These are phyloP conservation scores for Ganoderma sinense DNA, from an alignment of 1,284 basidiomycete genomes.

Conservation along the genomic window DNA sequence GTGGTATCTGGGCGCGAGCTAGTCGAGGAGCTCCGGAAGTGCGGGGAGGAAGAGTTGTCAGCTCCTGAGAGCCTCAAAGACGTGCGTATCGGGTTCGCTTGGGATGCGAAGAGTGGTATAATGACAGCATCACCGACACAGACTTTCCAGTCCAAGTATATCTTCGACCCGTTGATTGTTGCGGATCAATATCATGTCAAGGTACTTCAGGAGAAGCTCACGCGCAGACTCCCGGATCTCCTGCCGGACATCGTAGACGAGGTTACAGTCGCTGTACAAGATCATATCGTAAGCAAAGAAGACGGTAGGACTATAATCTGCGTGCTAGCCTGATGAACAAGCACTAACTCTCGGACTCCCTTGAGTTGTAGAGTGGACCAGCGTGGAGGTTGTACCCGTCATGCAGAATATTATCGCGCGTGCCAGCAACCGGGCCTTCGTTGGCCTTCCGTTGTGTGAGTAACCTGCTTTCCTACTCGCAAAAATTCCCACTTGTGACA, in stretches of 20 bases:
- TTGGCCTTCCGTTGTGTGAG: slow-evolving; percentile 49
- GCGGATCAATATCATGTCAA: slow-evolving; percentile 37
- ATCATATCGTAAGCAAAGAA: slow-evolving; percentile 21
- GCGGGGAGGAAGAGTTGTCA: background rate
- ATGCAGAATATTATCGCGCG: slow-evolving; percentile 20
- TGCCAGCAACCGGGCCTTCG: slow-evolving; percentile 53
- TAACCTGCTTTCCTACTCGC: slow-evolving; percentile 3
- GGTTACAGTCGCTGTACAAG: slow-evolving; percentile 30
- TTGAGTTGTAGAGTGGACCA: slow-evolving; percentile 13
- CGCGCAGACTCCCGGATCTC: slow-evolving; percentile 28
- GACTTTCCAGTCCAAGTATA: slow-evolving; percentile 25
- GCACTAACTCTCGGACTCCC: background rate
- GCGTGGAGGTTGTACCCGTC: slow-evolving; percentile 4
- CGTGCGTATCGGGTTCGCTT: background rate
- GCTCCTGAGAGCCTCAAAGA: background rate
- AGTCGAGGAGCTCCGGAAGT: background rate
- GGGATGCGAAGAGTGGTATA: background rate
- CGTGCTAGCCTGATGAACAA: background rate
- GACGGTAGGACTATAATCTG: too few species aligned
- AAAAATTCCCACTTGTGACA: background rate
- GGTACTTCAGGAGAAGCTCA: slow-evolving; percentile 34
- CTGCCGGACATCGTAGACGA: slow-evolving; percentile 38
- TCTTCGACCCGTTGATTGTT: slow-evolving; percentile 30
- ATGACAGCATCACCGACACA: background rate
- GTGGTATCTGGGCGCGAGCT: slow-evolving; percentile 28